Evolutionary conservation across 2,329 filamentous ascomycete genomes (phyloP).

Genomic region (Nemania sp.): DNA sequence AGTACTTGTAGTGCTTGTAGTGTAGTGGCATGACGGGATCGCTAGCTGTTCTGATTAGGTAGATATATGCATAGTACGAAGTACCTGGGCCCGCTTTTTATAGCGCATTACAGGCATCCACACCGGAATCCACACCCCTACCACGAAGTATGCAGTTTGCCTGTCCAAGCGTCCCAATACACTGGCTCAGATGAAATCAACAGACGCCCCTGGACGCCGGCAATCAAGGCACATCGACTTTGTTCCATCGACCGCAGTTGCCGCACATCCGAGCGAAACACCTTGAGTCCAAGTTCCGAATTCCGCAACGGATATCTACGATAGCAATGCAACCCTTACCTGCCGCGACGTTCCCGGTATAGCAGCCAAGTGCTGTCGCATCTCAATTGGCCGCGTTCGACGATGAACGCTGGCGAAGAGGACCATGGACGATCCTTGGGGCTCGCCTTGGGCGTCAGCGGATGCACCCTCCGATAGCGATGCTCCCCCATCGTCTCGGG

Average conservation of each 20-base stretch:
- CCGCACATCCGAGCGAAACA: too few species aligned
- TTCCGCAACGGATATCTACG: too few species aligned
- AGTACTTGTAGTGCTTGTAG: not conserved
- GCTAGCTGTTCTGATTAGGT: too few species aligned
- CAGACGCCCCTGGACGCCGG: constrained; percentile 12
- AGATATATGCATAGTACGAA: too few species aligned
- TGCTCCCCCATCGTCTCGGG: constrained; percentile 36
- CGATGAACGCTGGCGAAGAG: constrained; percentile 39
- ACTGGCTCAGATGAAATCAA: constrained; percentile 17
- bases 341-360: not conserved
- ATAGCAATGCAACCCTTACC: constrained; percentile 14
- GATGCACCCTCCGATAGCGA: constrained; percentile 43
- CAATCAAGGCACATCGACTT: not conserved
- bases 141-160: too few species aligned
- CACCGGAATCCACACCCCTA: too few species aligned
- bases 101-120: too few species aligned
- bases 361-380: constrained; percentile 10
- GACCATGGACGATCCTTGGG: constrained; percentile 66
- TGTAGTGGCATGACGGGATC: too few species aligned
- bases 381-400: constrained; percentile 31
- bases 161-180: too few species aligned
- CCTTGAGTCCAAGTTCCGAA: too few species aligned
- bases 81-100: too few species aligned
- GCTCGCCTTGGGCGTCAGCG: constrained; percentile 59
- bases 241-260: constrained; percentile 6